Conservation (phyloP, 768 basidiomycete species). For the Sporobolomyces pararoseus region DNA sequence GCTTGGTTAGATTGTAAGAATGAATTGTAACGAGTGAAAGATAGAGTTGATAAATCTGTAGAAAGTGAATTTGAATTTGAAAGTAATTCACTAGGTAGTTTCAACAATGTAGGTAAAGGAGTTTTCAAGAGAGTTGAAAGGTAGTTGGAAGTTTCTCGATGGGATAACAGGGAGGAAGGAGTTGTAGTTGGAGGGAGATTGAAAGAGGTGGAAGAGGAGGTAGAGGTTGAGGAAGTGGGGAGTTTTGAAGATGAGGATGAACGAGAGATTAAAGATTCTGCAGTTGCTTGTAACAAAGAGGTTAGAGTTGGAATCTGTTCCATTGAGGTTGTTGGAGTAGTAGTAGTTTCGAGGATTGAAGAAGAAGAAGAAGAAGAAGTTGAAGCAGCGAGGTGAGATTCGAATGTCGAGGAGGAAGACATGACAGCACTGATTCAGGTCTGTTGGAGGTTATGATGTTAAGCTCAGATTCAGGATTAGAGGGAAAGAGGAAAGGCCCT, state of each 20-base stretch:
- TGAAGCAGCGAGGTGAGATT: neutral
- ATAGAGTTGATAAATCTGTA: conserved; percentile 43
- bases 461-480: too few relatives aligned
- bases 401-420: conserved; percentile 8
- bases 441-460: too few relatives aligned
- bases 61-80: conserved; percentile 37
- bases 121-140: conserved; percentile 30
- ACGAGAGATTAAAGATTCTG: conserved; percentile 27
- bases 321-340: neutral
- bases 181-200: neutral
- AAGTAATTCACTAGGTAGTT: conserved; percentile 24
- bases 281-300: conserved; percentile 33
- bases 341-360: too few relatives aligned
- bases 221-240: conserved; percentile 4
- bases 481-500: too few relatives aligned
- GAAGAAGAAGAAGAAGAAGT: neutral
- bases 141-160: conserved; percentile 9
- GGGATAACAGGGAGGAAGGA: neutral
- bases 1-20: conserved; percentile 40
- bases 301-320: conserved; percentile 32
- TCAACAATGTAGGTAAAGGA: conserved; percentile 21
- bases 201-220: conserved; percentile 7
- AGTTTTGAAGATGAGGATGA: neutral
- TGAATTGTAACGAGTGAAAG: conserved; percentile 42
- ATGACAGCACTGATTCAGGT: too few relatives aligned